Evolutionary conservation across 345 rosid species (phyloP).

Genomic region (Melastoma malabathricum): DNA sequence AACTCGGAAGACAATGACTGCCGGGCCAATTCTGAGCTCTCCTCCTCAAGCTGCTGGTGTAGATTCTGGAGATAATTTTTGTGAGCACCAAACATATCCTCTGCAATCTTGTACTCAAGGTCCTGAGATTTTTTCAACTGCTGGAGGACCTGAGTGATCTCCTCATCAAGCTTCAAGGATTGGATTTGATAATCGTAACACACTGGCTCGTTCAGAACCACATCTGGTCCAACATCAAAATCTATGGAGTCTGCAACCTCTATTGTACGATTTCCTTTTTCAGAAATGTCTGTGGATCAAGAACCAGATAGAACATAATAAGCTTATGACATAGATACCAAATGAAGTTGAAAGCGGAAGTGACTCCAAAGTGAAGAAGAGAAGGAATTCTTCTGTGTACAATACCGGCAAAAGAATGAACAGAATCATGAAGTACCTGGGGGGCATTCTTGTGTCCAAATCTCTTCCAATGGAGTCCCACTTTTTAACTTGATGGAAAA

Average conservation of each 20-base stretch:
- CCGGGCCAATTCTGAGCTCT: conserved; percentile 32
- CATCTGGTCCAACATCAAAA: conserved; percentile 11
- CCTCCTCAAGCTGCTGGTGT: conserved; percentile 53
- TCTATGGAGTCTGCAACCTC: conserved; percentile 11
- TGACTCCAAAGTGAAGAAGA: no score
- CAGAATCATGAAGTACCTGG: conserved; percentile 12
- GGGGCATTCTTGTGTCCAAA: conserved; percentile 37
- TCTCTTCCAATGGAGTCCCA: conserved; percentile 39
- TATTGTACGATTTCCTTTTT: conserved; percentile 16
- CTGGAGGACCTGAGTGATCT: conserved; percentile 45
- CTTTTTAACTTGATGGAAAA: conserved; percentile 42
- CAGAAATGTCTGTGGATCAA: conserved; percentile 19
- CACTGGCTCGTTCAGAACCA: conserved; percentile 1
- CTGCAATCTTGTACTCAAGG: conserved; percentile 48
- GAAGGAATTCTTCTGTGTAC: no score
- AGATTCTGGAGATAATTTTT: conserved; percentile 43
- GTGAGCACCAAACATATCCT: conserved; percentile 44
- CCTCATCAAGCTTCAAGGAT: conserved; percentile 47
- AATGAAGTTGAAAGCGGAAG: no score
- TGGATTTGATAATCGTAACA: conserved; percentile 27
- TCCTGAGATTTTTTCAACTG: conserved; percentile 46
- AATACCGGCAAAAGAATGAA: background rate
- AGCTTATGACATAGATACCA: conserved; percentile 3
- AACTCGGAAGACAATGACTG: conserved; percentile 13
- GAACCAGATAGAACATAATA: background rate